Conservation (phyloP, 352 stramenopile species). For the Peronosclerospora sorghi region DNA sequence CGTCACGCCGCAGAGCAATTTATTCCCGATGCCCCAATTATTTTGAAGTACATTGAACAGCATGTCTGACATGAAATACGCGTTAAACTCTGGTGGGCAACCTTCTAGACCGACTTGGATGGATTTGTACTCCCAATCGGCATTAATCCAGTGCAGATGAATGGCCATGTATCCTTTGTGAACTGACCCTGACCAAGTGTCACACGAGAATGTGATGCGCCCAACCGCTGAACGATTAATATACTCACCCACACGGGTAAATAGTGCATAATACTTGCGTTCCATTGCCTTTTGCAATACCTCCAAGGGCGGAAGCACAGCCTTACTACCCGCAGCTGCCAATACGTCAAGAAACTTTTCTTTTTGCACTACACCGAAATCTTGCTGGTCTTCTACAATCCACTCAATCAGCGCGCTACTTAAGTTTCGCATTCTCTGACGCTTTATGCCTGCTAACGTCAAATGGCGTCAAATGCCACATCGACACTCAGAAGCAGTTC, state of each 20-base stretch:
- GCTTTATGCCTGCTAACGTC: slow-evolving; percentile 37
- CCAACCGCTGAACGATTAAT: slow-evolving; percentile 59
- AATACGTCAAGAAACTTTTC: slow-evolving; percentile 69
- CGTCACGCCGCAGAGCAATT: slow-evolving; percentile 60
- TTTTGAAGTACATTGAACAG: slow-evolving; percentile 73
- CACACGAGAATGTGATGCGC: slow-evolving; percentile 65
- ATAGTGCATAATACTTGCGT: slow-evolving; percentile 60
- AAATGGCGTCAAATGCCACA: slow-evolving; percentile 2
- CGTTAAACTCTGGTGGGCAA: slow-evolving; percentile 52
- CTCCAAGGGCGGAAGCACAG: slow-evolving; percentile 39
- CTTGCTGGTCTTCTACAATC: slow-evolving; percentile 63
- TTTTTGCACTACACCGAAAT: slow-evolving; percentile 46
- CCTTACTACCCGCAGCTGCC: slow-evolving; percentile 31
- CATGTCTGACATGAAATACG: slow-evolving; percentile 72
- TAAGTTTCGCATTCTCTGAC: slow-evolving; percentile 53
- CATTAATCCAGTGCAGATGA: slow-evolving; percentile 76
- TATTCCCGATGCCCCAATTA: slow-evolving; percentile 63
- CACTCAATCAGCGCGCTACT: slow-evolving; percentile 55
- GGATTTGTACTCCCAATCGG: slow-evolving; percentile 77
- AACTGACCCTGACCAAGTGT: slow-evolving; percentile 62
- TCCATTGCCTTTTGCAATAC: slow-evolving; percentile 56
- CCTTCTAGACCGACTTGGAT: slow-evolving; percentile 67
- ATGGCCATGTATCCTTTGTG: slow-evolving; percentile 69
- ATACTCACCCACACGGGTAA: slow-evolving; percentile 61
- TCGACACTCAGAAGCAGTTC: background rate